Evolutionary conservation across 2,329 filamentous ascomycete genomes (phyloP), one percentile per base, ranked within the genome.

Genomic region (Phaeophleospora eucalypticola): DNA sequence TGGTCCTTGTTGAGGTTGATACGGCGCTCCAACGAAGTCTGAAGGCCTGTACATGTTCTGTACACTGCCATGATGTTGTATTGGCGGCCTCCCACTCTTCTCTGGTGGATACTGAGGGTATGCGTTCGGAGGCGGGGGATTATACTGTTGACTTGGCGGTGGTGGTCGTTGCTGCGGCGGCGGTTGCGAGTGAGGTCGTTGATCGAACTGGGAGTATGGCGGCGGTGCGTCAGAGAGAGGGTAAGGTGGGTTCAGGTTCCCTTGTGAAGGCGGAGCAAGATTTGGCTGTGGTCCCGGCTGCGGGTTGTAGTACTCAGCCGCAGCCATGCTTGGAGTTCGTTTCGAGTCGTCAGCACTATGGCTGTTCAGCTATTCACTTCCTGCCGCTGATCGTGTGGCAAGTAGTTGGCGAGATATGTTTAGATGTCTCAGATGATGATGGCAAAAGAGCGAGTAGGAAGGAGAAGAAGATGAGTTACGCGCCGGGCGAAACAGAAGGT

Each of bases 161-260:
- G 48, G 46, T 18, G 42, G 51, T 45, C 58, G 52, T n/a, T 57
- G 51, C 12, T 56, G 57, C 14, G 63, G 61, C 19, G 63, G 61
- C 19, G 60, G 59, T 43, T 60, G 58, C 17, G 56, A 56, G 35
- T 57, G 58, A 16, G 60, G 53, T 50, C 64, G 58, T n/a, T 33
- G 45, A 8, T 48, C 35, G 32, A 54, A 54, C 16, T 42, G 41
- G 16, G 48, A 46, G 49, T 63, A 63, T 34, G 60, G 60, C 29
- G 60, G 60, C 17, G 60, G 60, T 2, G 56, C 58, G 37, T 63
- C 60, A n/a, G 56, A 59, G 36, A 63, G 38, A 2, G 60, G 60
- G 34, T 63, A 63, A 33, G 36, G 36, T 19, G 36, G 36, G 36
- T 37, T 37, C 9, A 19, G 36, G 18, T 37, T 37, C 16, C 36